phyloP scores from a whole-genome alignment of 2,329 filamentous ascomycete species.

The Elsinoe fawcettii region DNA sequence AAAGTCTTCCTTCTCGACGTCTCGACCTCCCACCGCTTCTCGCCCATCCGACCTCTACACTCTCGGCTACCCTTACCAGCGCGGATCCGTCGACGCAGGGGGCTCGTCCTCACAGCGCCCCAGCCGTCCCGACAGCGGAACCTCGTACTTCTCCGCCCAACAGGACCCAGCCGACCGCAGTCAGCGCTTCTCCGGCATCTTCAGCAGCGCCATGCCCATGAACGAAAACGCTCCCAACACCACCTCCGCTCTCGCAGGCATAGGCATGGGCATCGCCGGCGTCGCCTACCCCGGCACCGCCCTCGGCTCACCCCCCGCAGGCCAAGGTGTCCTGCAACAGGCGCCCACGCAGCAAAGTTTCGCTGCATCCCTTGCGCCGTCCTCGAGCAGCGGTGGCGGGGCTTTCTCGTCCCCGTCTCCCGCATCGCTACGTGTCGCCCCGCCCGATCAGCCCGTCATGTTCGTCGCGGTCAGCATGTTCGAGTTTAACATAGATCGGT shows the following conservation, averaged over 20 bases:
- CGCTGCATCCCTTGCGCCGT: neutral
- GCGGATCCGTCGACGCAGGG: slow-evolving; percentile 18
- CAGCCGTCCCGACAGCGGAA: slow-evolving; percentile 25
- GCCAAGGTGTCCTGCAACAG: slow-evolving; percentile 27
- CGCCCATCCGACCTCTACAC: slow-evolving; percentile 19
- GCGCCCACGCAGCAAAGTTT: slow-evolving; percentile 14
- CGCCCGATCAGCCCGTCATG: slow-evolving; percentile 45
- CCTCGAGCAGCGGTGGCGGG: too few relatives aligned
- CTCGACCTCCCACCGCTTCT: slow-evolving; percentile 30
- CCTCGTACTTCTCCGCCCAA: slow-evolving; percentile 27
- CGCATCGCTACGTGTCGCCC: slow-evolving; percentile 20
- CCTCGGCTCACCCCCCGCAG: neutral
- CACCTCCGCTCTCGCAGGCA: slow-evolving; percentile 28
- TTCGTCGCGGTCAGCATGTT: slow-evolving; percentile 92
- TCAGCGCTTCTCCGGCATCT: slow-evolving; percentile 24
- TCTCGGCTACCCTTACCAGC: slow-evolving; percentile 19
- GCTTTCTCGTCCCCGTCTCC: too few relatives aligned
- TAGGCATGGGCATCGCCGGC: slow-evolving; percentile 10
- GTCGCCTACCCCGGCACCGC: slow-evolving; percentile 1
- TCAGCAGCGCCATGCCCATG: slow-evolving; percentile 29
- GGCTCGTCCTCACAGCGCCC: slow-evolving; percentile 16
- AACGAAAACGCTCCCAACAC: slow-evolving; percentile 4
- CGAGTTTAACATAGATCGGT: slow-evolving; percentile 92
- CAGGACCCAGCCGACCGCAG: slow-evolving; percentile 18
- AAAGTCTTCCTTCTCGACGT: slow-evolving; percentile 35